phyloP scores from a whole-genome alignment of 306 rosid species.

The Gleditsia sinensis region DNA sequence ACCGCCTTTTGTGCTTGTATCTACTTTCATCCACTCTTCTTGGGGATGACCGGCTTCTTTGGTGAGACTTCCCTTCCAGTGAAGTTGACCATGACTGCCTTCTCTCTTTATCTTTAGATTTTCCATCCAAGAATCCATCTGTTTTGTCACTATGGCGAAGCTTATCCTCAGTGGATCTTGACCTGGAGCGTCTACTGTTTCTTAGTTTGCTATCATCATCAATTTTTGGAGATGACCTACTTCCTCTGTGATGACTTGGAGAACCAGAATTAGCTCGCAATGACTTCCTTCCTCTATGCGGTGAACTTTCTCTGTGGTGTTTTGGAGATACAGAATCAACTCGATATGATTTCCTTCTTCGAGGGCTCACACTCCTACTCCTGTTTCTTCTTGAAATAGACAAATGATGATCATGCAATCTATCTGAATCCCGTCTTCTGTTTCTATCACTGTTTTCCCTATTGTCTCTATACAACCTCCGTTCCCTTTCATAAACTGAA shows the following conservation, averaged over 20 bases:
- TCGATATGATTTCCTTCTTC: constrained; percentile 54
- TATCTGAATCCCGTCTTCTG: constrained; percentile 72
- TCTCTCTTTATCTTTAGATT: constrained; percentile 63
- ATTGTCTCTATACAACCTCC: constrained; percentile 61
- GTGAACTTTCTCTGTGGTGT: constrained; percentile 62
- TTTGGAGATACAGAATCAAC: constrained; percentile 74
- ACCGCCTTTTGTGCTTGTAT: constrained; percentile 62
- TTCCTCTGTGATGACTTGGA: constrained; percentile 56
- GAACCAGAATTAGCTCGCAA: constrained; percentile 66
- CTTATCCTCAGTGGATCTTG: constrained; percentile 67
- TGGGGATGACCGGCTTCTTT: constrained; percentile 61
- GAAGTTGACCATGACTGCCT: constrained; percentile 76
- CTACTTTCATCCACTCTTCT: constrained; percentile 62
- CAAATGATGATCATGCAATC: constrained; percentile 58
- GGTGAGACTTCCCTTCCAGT: constrained; percentile 57
- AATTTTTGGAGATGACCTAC: constrained; percentile 73
- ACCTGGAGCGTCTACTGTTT: constrained; percentile 75
- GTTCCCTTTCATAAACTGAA: constrained; percentile 57
- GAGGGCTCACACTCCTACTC: constrained; percentile 81
- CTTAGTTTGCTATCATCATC: constrained; percentile 58
- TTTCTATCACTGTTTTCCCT: constrained; percentile 69
- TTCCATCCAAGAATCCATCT: constrained; percentile 54
- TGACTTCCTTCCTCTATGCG: constrained; percentile 61
- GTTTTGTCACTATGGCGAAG: constrained; percentile 45
- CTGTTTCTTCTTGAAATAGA: constrained; percentile 63